These are phyloP conservation scores for Rhamnella rubrinervis DNA, from an alignment of 331 rosid genomes.

Conservation along the genomic window DNA sequence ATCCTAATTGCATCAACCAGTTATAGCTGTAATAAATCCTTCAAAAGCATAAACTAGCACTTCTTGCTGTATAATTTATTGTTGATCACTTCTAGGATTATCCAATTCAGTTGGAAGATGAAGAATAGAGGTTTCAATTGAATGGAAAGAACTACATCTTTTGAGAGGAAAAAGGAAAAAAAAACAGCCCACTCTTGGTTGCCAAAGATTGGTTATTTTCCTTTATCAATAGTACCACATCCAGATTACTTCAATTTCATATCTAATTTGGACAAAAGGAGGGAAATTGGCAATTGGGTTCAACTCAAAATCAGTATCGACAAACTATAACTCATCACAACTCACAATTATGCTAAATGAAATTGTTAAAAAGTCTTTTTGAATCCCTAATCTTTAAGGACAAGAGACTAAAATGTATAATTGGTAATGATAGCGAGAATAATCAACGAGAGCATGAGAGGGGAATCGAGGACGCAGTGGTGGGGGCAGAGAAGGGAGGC, in stretches of 20 bases:
- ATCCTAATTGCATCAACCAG: background rate
- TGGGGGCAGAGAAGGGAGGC: slow-evolving; percentile 34
- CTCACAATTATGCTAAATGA: too few species aligned
- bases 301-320: background rate
- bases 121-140: background rate
- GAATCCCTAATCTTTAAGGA: too few species aligned
- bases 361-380: too few species aligned
- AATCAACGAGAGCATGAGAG: slow-evolving; percentile 30
- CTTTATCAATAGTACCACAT: background rate
- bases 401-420: too few species aligned
- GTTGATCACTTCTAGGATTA: background rate
- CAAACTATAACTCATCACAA: background rate
- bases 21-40: background rate
- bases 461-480: slow-evolving; percentile 36
- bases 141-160: background rate
- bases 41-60: background rate
- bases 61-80: background rate
- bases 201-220: background rate
- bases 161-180: too few species aligned
- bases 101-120: background rate
- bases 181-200: background rate
- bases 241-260: background rate
- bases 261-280: background rate
- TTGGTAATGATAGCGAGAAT: too few species aligned
- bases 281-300: background rate